Percentiles rank a stretch among this genome's conserved stretches.
Conservation (phyloP, 78 protist species). For the Protostelium mycophagum region DNA sequence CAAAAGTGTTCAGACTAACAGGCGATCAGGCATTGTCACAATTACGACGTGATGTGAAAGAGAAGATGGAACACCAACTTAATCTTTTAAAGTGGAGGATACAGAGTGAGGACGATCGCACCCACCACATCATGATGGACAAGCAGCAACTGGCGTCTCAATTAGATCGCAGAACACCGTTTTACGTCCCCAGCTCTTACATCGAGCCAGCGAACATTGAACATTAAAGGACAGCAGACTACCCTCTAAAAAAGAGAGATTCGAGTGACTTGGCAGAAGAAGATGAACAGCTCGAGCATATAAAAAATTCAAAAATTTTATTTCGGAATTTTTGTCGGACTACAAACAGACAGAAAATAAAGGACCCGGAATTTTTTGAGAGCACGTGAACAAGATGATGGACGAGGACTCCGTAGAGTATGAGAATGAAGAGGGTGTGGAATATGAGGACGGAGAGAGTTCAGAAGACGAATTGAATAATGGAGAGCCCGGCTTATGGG, state of each 20-base stretch:
- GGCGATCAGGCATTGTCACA: background rate
- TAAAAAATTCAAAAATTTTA: no score
- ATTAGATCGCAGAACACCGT: background rate
- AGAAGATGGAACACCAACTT: background rate
- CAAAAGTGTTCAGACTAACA: background rate
- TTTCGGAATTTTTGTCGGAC: no score
- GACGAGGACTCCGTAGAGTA: background rate
- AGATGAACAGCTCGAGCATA: no score
- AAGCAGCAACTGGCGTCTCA: background rate
- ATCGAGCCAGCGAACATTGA: background rate
- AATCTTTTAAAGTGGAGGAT: background rate
- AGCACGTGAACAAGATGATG: background rate
- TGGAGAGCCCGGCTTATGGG: background rate
- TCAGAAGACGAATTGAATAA: no score
- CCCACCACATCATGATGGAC: background rate
- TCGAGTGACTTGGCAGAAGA: no score
- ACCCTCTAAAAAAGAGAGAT: no score
- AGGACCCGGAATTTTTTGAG: no score
- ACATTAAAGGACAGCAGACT: no score
- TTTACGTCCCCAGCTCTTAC: background rate
- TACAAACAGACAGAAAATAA: no score
- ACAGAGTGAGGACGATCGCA: background rate
- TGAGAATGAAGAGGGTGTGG: background rate
- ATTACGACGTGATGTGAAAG: background rate
- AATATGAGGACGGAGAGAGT: background rate